Evolutionary conservation across 2,329 filamentous ascomycete genomes (phyloP), one percentile per base, ranked within the genome.

Genomic region (Chaetomium sp.): DNA sequence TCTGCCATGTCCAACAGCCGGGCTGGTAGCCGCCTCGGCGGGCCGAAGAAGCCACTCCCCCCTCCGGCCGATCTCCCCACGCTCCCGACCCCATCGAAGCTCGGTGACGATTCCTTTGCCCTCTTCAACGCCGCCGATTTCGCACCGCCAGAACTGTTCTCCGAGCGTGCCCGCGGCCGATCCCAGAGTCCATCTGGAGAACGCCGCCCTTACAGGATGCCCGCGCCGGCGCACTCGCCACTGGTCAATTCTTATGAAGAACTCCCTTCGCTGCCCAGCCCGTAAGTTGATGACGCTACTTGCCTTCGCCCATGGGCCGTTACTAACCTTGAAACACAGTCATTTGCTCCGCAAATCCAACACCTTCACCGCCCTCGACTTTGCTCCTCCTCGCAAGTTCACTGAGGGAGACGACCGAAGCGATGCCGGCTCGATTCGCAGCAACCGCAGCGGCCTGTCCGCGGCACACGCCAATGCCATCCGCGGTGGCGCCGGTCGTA

Each of bases 231-330:
- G 35, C 86, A 89, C 67, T 87, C 85, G n/a, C 91, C 91, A 0
- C 78, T 96, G 41, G 85, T 80, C 32, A 89, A 87, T 57, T 80
- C 91, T 5, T 96, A 91, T 70, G 92, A 97, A 55, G 92, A 97
- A 57, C 84, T 97, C 59, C 73, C 86, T 10, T 79, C 81, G 7
- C 84, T 99, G 61, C 94, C 94, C 40, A 96, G 91, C 79, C 91
- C 94, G 83, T 92, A 84, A 87, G 88, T 87, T 59, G 48, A 11
- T 35, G 5, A 1, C 6, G 5, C 19, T 27, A 3, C 19, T 27
- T 14, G 14, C 11, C 2, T 19, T 37, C 6, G 2, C 0, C 12
- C 10, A 12, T 4, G 5, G 6, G 8, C 12, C 3, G 4, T 43
- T 47, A 33, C 56, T 59, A 55, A 60, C 67, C 72, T 62, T 11